Evolutionary conservation across 495 filamentous ascomycete genomes (phyloP).

Genomic region (Aspergillus incahuasiensis): DNA sequence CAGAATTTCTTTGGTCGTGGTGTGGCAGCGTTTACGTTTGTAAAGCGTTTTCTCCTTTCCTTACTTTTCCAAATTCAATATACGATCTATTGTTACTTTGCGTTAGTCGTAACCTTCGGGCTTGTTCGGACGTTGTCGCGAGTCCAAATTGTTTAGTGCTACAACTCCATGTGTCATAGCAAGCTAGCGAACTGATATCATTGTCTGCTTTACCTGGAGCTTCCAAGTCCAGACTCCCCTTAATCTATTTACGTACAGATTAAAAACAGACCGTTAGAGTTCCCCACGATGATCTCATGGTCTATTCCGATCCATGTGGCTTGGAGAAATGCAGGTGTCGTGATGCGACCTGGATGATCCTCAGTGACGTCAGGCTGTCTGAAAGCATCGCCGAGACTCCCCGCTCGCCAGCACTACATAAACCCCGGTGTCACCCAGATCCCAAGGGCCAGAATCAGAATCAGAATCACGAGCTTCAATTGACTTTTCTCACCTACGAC

Average conservation of each 20-base stretch:
- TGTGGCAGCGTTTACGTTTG: constrained; percentile 21
- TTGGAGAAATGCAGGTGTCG: not conserved
- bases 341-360: constrained; percentile 2
- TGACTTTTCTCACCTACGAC: not conserved
- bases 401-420: not conserved
- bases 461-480: not conserved
- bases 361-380: constrained; percentile 10
- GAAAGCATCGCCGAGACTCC: not conserved
- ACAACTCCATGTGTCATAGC: not conserved
- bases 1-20: constrained; percentile 28
- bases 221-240: not conserved
- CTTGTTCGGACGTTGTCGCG: not conserved
- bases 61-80: not conserved
- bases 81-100: not conserved
- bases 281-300: constrained; percentile 9
- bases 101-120: not conserved
- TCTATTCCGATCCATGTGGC: not conserved
- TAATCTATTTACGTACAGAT: not conserved
- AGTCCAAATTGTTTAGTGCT: not conserved
- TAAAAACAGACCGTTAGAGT: not conserved
- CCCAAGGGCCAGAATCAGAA: not conserved
- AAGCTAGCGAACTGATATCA: not conserved
- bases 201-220: not conserved
- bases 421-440: not conserved
- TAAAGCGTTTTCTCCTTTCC: constrained; percentile 3